These are phyloP conservation scores for Fusarium verrucosum DNA, from an alignment of 2,329 filamentous ascomycete species.

Conservation along the genomic window DNA sequence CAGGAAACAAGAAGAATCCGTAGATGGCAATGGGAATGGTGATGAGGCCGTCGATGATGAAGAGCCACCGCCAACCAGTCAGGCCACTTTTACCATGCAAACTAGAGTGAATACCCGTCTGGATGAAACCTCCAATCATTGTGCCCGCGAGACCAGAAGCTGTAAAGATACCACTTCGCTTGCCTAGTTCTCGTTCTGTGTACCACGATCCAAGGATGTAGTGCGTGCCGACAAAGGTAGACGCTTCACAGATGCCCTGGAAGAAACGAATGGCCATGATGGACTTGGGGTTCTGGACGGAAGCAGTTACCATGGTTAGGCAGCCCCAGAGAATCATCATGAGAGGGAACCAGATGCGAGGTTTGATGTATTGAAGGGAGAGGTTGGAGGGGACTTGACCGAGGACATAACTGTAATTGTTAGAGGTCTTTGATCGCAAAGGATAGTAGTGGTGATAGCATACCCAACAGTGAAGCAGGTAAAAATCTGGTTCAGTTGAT, in stretches of 20 bases:
- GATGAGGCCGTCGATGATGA: conserved; percentile 72
- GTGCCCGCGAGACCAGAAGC: conserved; percentile 67
- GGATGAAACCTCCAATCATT: conserved; percentile 63
- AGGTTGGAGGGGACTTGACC: conserved; percentile 71
- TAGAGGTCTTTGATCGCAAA: neutral
- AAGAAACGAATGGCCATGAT: conserved; percentile 54
- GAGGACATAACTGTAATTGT: conserved; percentile 52
- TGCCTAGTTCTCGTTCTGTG: conserved; percentile 67
- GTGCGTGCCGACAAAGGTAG: conserved; percentile 54
- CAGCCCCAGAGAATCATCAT: conserved; percentile 72
- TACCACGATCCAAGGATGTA: conserved; percentile 65
- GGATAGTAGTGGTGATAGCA: neutral
- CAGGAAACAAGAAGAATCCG: conserved; percentile 51
- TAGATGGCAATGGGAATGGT: conserved; percentile 50
- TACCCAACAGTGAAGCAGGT: conserved; percentile 53
- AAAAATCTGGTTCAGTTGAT: conserved; percentile 52
- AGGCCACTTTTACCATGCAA: conserved; percentile 60
- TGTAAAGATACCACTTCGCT: conserved; percentile 71
- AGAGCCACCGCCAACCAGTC: conserved; percentile 74
- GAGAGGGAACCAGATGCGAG: conserved; percentile 69
- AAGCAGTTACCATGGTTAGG: conserved; percentile 66
- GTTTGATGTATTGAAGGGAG: conserved; percentile 69
- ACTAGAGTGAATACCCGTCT: conserved; percentile 66
- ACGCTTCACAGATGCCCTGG: conserved; percentile 52
- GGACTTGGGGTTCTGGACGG: conserved; percentile 49